Base-by-base conservation (phyloP, 2,329 filamentous ascomycete species). In the Pseudohalonectria lignicola region DNA sequence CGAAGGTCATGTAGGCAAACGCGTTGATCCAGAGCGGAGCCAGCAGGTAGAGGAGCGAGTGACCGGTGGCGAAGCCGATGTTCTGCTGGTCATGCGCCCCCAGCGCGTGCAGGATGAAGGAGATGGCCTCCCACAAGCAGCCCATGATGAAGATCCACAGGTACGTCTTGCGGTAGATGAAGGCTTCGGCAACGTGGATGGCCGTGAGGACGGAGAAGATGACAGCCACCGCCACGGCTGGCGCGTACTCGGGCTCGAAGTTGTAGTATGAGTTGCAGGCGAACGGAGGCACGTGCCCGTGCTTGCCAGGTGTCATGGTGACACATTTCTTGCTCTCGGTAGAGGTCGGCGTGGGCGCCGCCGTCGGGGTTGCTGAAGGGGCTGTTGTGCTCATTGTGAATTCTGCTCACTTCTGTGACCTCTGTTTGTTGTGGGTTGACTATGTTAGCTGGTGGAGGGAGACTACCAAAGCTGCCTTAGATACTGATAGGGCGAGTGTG, bases 1-100 rank as follows among this genome's bases (percentile, higher is more conserved):
- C 57, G 29, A 64, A 54, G 3, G 57, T 57, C 62, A 66, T 66
- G 50, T 66, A 66, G 4, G 53, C 57, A 34, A 64, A 66, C 6
- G 59, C 61, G 38, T 65, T 64, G 45, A 65, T 58, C 62, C 62
- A 64, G 21, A 66, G 47, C 7, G 63, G 63, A 2, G 63, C 57
- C 11, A 65, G 52, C 10, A 66, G 47, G 31, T 66, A 61, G 3
- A 66, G 47, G 2, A 66, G 42, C 18, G 51, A 51, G 15, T 56
- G 56, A 25, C 39, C 43, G 9, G 54, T 53, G 16, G 51, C 47
- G 36, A 55, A 60, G 21, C 45, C 49, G 4, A 45, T 18, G 8
- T 58, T 47, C 41, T 64, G 61, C 42, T 66, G 62, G 46, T 64
- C 41, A 7, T 49, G 53, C 12, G 59, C 46, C 17, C 57, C 61